Evolutionary conservation across 345 rosid species (phyloP).

Genomic region (Abelmoschus esculentus): DNA sequence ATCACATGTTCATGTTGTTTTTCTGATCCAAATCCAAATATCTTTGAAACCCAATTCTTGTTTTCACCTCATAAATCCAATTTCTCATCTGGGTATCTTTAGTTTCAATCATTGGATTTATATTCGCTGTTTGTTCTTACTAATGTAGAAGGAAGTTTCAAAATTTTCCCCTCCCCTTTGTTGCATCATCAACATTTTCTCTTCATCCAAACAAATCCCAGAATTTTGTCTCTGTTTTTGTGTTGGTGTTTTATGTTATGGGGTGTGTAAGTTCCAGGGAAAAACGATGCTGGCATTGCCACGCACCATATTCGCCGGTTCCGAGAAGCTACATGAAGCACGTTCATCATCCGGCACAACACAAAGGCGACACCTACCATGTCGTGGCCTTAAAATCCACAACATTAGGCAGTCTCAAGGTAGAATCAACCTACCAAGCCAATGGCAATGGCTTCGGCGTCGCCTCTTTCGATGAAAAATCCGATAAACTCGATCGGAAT

Average conservation of each 20-base stretch:
- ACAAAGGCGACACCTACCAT: conserved; percentile 56
- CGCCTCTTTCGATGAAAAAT: not conserved
- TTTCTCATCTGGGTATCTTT: conserved; percentile 9
- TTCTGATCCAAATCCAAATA: not conserved
- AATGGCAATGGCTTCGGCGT: not conserved
- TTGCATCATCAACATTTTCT: not conserved
- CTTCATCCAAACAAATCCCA: conserved; percentile 5
- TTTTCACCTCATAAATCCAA: conserved; percentile 4
- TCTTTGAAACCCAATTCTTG: conserved; percentile 2
- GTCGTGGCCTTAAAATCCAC: conserved; percentile 66
- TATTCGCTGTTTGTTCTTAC: not conserved
- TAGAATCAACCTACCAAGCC: conserved; percentile 13
- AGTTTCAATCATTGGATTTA: not conserved
- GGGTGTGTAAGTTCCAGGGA: conserved; percentile 87
- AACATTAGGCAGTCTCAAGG: conserved; percentile 61
- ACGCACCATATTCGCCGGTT: conserved; percentile 50
- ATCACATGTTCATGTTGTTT: not conserved
- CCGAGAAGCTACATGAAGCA: conserved; percentile 59
- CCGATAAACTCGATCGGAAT: conserved; percentile 15
- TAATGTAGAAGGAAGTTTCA: not conserved
- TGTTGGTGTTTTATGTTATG: conserved; percentile 25
- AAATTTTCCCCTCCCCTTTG: not conserved
- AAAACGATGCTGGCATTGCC: conserved; percentile 68
- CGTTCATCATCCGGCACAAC: conserved; percentile 50
- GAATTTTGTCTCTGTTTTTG: not conserved